Evolutionary conservation across 2,329 filamentous ascomycete genomes (phyloP).

Genomic region (Colletotrichum brevisporum): DNA sequence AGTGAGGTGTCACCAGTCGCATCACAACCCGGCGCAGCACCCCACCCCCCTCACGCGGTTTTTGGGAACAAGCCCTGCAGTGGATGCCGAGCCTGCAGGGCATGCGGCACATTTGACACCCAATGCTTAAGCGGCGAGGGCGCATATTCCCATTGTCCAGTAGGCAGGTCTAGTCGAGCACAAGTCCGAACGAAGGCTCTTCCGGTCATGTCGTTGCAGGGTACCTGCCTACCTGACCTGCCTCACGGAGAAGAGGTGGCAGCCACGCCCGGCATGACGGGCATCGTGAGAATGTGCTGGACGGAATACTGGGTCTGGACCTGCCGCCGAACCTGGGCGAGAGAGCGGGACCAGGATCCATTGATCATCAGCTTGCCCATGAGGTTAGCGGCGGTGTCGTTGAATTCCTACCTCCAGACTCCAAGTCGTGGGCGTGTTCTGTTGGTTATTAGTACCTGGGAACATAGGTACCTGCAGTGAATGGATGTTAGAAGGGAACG

Average conservation of each 20-base stretch:
- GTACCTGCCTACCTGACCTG: too few species aligned
- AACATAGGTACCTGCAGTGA: too few species aligned
- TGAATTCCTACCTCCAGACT: background rate
- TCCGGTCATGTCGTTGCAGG: constrained; percentile 2
- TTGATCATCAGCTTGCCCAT: constrained; percentile 21
- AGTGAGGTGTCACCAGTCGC: constrained; percentile 12
- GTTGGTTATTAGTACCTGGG: too few species aligned
- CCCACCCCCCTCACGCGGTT: constrained; percentile 26
- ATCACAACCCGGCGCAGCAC: constrained; percentile 28
- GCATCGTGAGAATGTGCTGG: constrained; percentile 19
- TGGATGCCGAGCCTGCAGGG: constrained; percentile 38
- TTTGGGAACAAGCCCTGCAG: constrained; percentile 34
- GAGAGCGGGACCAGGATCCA: constrained; percentile 16
- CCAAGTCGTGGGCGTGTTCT: too few species aligned
- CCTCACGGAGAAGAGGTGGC: background rate
- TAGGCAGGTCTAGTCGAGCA: background rate
- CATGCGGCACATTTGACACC: constrained; percentile 36
- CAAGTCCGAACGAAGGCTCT: background rate
- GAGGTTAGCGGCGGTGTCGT: constrained; percentile 31
- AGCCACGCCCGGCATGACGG: background rate
- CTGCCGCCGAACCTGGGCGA: constrained; percentile 9
- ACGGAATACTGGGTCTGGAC: constrained; percentile 25
- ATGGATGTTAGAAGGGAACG: too few species aligned
- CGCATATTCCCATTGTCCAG: constrained; percentile 13
- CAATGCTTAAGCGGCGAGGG: constrained; percentile 32